phyloP scores from a whole-genome alignment of 2,329 filamentous ascomycete species.

The Colletotrichum trifolii region DNA sequence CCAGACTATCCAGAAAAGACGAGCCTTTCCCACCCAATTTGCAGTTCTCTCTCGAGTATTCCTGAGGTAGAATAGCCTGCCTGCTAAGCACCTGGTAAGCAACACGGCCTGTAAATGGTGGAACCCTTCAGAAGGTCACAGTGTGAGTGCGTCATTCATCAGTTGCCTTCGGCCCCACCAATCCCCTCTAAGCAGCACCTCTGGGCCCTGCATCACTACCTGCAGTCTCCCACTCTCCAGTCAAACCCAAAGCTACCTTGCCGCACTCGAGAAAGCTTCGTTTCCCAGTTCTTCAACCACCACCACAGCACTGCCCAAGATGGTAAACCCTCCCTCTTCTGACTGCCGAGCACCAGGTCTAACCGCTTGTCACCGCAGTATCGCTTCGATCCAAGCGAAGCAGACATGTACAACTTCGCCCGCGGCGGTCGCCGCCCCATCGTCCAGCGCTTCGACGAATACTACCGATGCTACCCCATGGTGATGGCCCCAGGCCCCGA shows the following conservation, averaged over 20 bases:
- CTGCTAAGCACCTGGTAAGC: too few species aligned
- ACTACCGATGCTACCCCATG: slow-evolving; percentile 96
- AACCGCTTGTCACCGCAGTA: slow-evolving; percentile 23
- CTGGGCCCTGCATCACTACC: slow-evolving; percentile 20
- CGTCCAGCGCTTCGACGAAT: slow-evolving; percentile 92
- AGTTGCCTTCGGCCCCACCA: slow-evolving; percentile 38
- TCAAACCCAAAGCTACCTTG: slow-evolving; percentile 17
- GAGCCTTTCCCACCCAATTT: too few species aligned
- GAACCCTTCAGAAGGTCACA: slow-evolving; percentile 22
- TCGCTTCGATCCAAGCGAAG: slow-evolving; percentile 37
- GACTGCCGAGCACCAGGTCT: slow-evolving; percentile 10
- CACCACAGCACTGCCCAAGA: slow-evolving; percentile 34
- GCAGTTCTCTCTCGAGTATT: too few species aligned
- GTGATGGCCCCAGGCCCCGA: slow-evolving; percentile 94
- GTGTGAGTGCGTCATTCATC: slow-evolving; percentile 36
- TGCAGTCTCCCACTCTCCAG: background rate
- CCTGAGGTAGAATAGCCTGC: too few species aligned
- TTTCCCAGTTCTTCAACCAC: background rate
- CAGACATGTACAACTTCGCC: slow-evolving; percentile 39
- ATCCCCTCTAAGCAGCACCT: background rate
- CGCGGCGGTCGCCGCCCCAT: slow-evolving; percentile 59
- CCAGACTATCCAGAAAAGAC: too few species aligned
- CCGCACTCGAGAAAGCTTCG: background rate
- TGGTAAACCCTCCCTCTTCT: slow-evolving; percentile 37
- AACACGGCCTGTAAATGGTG: too few species aligned